These are phyloP conservation scores for Talaromyces sp. DNA, from an alignment of 2,329 filamentous ascomycete genomes.

Conservation along the genomic window DNA sequence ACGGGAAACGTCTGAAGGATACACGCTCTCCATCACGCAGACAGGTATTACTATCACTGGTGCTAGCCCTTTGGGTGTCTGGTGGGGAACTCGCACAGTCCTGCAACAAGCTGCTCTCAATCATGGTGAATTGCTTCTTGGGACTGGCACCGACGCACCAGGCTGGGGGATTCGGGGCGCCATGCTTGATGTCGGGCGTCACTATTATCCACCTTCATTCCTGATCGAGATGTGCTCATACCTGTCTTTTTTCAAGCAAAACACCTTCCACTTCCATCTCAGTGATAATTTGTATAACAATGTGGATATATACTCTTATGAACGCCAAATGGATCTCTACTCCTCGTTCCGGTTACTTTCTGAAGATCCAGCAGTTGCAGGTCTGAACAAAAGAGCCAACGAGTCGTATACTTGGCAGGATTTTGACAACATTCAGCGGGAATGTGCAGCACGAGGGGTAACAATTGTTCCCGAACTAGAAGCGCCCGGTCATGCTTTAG, in stretches of 20 bases:
- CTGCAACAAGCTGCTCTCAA: slow-evolving; percentile 49
- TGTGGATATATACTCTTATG: slow-evolving; percentile 41
- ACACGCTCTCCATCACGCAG: slow-evolving; percentile 43
- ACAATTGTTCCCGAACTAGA: slow-evolving; percentile 58
- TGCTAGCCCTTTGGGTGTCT: slow-evolving; percentile 52
- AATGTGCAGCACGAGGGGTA: slow-evolving; percentile 53
- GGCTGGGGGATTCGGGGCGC: slow-evolving; percentile 50
- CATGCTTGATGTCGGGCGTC: slow-evolving; percentile 52
- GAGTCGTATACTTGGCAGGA: slow-evolving; percentile 52
- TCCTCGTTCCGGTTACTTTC: slow-evolving; percentile 54
- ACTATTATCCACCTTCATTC: slow-evolving; percentile 54
- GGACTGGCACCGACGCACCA: slow-evolving; percentile 47
- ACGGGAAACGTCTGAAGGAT: slow-evolving; percentile 49
- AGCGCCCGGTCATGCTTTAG: slow-evolving; percentile 54
- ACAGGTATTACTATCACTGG: slow-evolving; percentile 48
- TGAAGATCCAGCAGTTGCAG: slow-evolving; percentile 45
- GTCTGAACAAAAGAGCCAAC: slow-evolving; percentile 50
- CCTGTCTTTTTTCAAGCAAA: slow-evolving; percentile 59
- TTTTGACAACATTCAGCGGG: slow-evolving; percentile 50
- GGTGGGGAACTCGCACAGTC: slow-evolving; percentile 55
- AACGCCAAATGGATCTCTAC: slow-evolving; percentile 48
- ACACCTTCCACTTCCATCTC: slow-evolving; percentile 55
- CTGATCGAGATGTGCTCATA: slow-evolving; percentile 55
- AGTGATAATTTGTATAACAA: slow-evolving; percentile 55
- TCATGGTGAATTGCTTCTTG: slow-evolving; percentile 40